phyloP scores from a whole-genome alignment of 495 filamentous ascomycete species.

The Amniculicola lignicola region DNA sequence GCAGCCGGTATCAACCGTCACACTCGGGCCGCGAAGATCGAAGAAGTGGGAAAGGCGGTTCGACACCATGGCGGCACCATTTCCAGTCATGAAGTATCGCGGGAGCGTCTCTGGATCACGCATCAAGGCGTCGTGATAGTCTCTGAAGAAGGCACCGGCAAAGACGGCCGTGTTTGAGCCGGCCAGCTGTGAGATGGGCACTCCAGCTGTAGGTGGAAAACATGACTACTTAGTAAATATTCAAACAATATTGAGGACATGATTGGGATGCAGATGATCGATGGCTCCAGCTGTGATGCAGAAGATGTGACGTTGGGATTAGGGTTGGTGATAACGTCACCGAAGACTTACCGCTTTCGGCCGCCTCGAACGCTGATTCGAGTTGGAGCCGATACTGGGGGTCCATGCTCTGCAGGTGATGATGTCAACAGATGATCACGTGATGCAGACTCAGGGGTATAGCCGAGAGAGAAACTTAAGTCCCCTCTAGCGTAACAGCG shows the following conservation, averaged over 20 bases:
- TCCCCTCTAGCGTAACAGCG: too few relatives aligned
- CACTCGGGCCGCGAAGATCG: constrained; percentile 15
- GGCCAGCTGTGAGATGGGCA: not conserved
- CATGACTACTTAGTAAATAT: too few relatives aligned
- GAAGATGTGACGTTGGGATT: too few relatives aligned
- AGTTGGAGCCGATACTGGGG: constrained; percentile 10
- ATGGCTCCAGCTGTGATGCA: too few relatives aligned
- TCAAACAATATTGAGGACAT: too few relatives aligned
- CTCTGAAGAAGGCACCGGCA: constrained; percentile 9
- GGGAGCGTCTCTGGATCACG: constrained; percentile 3
- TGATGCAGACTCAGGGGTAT: too few relatives aligned
- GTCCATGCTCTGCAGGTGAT: constrained; percentile 9
- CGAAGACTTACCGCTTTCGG: too few relatives aligned
- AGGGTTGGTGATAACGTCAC: too few relatives aligned
- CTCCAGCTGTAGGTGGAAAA: too few relatives aligned
- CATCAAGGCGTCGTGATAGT: constrained; percentile 2
- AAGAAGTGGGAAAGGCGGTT: constrained; percentile 23
- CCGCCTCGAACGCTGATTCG: constrained; percentile 6
- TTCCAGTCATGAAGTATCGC: not conserved
- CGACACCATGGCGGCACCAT: not conserved
- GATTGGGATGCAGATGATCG: too few relatives aligned
- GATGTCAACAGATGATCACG: too few relatives aligned
- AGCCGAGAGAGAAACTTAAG: too few relatives aligned
- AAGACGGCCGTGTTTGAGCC: constrained; percentile 11
- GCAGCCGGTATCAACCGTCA: constrained; percentile 25